phyloP scores from a whole-genome alignment of 2,329 filamentous ascomycete species.

The Penicillium sp. region DNA sequence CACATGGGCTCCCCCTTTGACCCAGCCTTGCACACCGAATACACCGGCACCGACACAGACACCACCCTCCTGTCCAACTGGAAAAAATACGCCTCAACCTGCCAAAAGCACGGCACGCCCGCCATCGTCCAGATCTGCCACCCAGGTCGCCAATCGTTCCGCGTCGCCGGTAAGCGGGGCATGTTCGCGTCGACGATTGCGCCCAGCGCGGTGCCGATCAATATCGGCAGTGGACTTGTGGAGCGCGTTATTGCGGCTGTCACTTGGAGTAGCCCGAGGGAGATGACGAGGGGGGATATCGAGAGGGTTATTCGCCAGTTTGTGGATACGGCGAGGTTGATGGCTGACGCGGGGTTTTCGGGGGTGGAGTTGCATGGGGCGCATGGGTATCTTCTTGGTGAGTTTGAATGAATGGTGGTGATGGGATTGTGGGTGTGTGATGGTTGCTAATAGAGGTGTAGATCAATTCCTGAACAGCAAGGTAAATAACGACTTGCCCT shows the following conservation, averaged over 20 bases:
- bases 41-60: conserved; percentile 30
- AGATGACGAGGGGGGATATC: conserved; percentile 63
- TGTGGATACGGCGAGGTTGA: conserved; percentile 58
- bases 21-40: conserved; percentile 36
- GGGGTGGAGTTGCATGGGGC: conserved; percentile 62
- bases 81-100: conserved; percentile 38
- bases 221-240: conserved; percentile 46
- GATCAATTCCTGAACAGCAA: conserved; percentile 48
- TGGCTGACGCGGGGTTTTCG: conserved; percentile 58
- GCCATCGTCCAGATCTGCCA: conserved; percentile 54
- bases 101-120: conserved; percentile 49
- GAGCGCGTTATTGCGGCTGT: conserved; percentile 41
- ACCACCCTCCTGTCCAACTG: conserved; percentile 32
- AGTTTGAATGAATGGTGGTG: conserved; percentile 33
- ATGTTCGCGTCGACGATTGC: conserved; percentile 41
- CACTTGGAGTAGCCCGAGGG: conserved; percentile 59
- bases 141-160: conserved; percentile 53
- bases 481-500: conserved; percentile 27
- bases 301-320: conserved; percentile 60
- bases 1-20: conserved; percentile 46
- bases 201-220: conserved; percentile 49
- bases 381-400: conserved; percentile 57
- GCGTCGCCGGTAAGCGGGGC: conserved; percentile 47
- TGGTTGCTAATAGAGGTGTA: conserved; percentile 14
- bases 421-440: neutral